Evolutionary conservation across 177 flowering plant genomes (phyloP).

Genomic region (Vitis hybrid): DNA sequence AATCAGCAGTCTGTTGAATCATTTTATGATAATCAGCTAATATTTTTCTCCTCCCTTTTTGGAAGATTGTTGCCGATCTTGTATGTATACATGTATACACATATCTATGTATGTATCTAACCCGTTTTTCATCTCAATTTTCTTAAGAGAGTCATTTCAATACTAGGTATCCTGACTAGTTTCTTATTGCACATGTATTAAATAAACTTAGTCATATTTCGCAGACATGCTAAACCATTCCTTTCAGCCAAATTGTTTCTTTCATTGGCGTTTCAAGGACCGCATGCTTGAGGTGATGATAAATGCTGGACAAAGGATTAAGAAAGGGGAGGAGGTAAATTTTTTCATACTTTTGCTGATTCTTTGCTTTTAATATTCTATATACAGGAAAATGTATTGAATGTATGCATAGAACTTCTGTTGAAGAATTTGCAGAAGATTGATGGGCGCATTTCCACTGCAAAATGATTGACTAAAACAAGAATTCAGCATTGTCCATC

Average conservation of each 20-base stretch:
- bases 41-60: not conserved
- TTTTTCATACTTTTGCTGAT: not conserved
- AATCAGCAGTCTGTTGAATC: not conserved
- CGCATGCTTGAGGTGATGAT: constrained; percentile 99
- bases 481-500: no score
- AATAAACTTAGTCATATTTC: constrained; percentile 13
- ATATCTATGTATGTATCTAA: not conserved
- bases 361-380: not conserved
- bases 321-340: constrained; percentile 85
- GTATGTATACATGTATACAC: not conserved
- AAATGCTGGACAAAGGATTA: constrained; percentile 86
- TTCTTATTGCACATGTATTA: not conserved
- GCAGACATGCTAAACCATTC: constrained; percentile 99
- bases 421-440: no score
- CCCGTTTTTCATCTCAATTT: not conserved
- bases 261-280: constrained; percentile 97
- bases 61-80: not conserved
- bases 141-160: not conserved
- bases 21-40: not conserved
- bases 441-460: no score
- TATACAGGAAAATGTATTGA: not conserved
- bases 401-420: not conserved
- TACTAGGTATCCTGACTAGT: not conserved
- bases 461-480: no score
- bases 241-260: constrained; percentile 85